Conservation (phyloP, 768 basidiomycete genomes). For the Glaciozyma antarctica region DNA sequence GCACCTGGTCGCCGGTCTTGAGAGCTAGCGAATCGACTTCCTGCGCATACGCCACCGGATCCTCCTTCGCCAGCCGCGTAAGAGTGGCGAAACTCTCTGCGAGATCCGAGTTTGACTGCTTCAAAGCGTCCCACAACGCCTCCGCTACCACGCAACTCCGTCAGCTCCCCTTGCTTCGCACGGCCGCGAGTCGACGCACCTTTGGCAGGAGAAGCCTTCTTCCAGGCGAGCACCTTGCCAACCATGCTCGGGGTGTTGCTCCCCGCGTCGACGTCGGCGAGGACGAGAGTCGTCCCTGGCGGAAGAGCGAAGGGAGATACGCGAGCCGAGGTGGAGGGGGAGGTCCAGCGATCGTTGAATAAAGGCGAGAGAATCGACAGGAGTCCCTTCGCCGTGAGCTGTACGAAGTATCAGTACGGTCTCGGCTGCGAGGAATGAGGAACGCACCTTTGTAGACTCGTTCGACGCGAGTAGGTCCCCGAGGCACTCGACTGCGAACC, state of each 20-base stretch:
- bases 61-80: conserved; percentile 1
- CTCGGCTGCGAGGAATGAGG: neutral
- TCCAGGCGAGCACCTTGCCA: conserved; percentile 82
- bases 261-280: conserved; percentile 93
- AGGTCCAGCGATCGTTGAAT: conserved; percentile 62
- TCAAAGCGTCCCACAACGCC: neutral
- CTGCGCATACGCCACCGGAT: neutral
- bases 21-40: neutral
- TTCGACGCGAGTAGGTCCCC: conserved; percentile 53
- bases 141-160: conserved; percentile 11
- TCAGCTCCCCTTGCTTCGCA: conserved; percentile 11
- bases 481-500: conserved; percentile 57
- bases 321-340: conserved; percentile 36
- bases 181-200: conserved; percentile 31
- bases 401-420: neutral
- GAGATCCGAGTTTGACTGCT: neutral
- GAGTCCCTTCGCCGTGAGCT: conserved; percentile 39
- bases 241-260: conserved; percentile 92
- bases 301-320: conserved; percentile 70
- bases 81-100: conserved; percentile 15
- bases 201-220: conserved; percentile 52
- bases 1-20: conserved; percentile 2
- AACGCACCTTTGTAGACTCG: conserved; percentile 43
- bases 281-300: conserved; percentile 66
- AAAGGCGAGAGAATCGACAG: conserved; percentile 52